Conservation (phyloP, 2,329 filamentous ascomycete genomes). For the Cucurbitaria berberidis region DNA sequence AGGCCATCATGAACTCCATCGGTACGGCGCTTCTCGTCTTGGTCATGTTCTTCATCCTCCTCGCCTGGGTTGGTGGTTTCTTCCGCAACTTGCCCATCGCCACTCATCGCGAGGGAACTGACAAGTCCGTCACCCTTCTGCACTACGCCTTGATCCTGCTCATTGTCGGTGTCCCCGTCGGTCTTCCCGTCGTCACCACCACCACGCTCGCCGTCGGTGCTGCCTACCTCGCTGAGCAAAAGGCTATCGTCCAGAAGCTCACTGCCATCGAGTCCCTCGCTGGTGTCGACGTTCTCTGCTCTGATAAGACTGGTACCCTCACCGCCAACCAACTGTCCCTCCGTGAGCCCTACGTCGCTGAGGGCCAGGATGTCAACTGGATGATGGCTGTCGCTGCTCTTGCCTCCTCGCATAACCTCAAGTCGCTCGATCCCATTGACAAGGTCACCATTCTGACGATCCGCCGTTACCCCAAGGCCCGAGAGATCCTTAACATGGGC, state of each 20-base stretch:
- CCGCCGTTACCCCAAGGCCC: conserved; percentile 77
- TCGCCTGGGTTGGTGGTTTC: conserved; percentile 79
- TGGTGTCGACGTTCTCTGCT: conserved; percentile 78
- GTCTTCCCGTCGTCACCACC: conserved; percentile 78
- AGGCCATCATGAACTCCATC: conserved; percentile 84
- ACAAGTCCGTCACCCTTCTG: conserved; percentile 66
- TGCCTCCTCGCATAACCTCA: conserved; percentile 79
- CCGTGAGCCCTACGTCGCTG: conserved; percentile 76
- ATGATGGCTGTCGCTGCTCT: conserved; percentile 83
- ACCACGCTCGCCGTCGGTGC: conserved; percentile 79
- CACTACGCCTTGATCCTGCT: conserved; percentile 58
- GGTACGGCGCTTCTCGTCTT: conserved; percentile 75
- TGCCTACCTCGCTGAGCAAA: conserved; percentile 77
- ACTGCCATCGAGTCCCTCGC: conserved; percentile 73
- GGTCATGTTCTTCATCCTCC: conserved; percentile 78
- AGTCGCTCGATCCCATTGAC: conserved; percentile 79
- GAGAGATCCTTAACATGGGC: conserved; percentile 75
- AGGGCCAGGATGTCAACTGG: conserved; percentile 81
- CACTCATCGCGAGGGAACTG: conserved; percentile 58
- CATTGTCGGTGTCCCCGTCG: conserved; percentile 80
- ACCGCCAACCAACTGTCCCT: conserved; percentile 78
- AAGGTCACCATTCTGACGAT: conserved; percentile 79
- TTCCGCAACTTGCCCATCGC: conserved; percentile 72
- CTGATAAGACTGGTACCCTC: conserved; percentile 81
- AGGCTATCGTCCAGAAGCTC: conserved; percentile 80